Evolutionary conservation across 768 basidiomycete species (phyloP).

Genomic region (Podaxis carcinomalis): DNA sequence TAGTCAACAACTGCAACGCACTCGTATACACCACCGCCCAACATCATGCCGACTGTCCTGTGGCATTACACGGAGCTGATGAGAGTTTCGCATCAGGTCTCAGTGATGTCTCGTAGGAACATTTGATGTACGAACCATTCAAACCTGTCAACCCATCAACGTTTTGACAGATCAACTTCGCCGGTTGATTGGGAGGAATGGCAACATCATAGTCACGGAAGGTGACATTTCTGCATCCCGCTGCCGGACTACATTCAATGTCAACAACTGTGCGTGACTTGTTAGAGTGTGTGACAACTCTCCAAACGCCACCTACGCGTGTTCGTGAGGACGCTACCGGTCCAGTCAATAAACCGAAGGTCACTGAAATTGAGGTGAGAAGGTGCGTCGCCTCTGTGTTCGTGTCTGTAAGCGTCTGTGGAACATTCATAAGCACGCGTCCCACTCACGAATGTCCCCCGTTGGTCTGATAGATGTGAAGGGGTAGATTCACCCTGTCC

Average conservation of each 20-base stretch:
- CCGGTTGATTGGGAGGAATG: slow-evolving; percentile 29
- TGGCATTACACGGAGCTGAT: slow-evolving; percentile 10
- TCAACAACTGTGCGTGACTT: slow-evolving; percentile 36
- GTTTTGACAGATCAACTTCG: slow-evolving; percentile 45
- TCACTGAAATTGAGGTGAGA: slow-evolving; percentile 44
- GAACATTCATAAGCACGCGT: neutral
- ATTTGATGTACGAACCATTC: slow-evolving; percentile 22
- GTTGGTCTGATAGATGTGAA: slow-evolving; percentile 10
- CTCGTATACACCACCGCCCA: neutral
- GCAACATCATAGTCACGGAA: slow-evolving; percentile 38
- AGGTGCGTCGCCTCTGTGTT: slow-evolving; percentile 30
- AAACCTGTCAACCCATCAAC: slow-evolving; percentile 34
- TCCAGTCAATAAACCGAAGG: slow-evolving; percentile 44
- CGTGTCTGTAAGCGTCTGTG: slow-evolving; percentile 21
- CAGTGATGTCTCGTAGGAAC: neutral
- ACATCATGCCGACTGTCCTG: neutral
- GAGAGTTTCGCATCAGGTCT: neutral
- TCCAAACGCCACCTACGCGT: slow-evolving; percentile 13
- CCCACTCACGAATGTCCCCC: slow-evolving; percentile 10
- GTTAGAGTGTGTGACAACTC: neutral
- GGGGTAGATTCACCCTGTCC: slow-evolving; percentile 33
- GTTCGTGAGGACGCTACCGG: slow-evolving; percentile 41
- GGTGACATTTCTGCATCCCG: slow-evolving; percentile 37
- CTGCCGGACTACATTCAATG: slow-evolving; percentile 46
- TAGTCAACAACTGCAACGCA: neutral